phyloP scores from a whole-genome alignment of 208 protist species.

The Wallacemonas sp. region DNA sequence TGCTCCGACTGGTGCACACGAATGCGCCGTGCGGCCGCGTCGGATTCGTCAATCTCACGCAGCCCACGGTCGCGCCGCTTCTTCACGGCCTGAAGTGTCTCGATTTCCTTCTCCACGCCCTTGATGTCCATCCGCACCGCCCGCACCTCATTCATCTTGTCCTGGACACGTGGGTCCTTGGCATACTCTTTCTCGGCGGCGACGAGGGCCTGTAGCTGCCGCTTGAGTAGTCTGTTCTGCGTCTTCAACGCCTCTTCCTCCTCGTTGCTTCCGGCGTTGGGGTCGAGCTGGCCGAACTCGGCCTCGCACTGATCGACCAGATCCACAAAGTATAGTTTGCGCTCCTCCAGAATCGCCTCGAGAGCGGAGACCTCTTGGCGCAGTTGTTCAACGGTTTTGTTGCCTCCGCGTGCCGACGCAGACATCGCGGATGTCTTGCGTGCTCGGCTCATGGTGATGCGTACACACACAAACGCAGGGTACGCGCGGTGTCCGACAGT shows the following conservation, averaged over 20 bases:
- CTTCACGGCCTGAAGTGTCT: slow-evolving; percentile 54
- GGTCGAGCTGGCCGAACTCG: background rate
- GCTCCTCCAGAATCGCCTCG: slow-evolving; percentile 30
- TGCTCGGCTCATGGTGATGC: background rate
- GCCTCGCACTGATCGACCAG: slow-evolving; percentile 17
- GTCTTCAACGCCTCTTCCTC: slow-evolving; percentile 13
- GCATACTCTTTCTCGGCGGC: slow-evolving; percentile 27
- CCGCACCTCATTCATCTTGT: slow-evolving; percentile 62
- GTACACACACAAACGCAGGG: background rate
- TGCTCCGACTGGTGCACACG: slow-evolving; percentile 47
- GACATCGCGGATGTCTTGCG: background rate
- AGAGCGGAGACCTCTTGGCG: slow-evolving; percentile 24
- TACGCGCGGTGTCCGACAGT: background rate
- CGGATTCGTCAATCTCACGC: slow-evolving; percentile 36
- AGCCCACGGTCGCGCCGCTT: slow-evolving; percentile 47
- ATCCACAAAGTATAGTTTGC: slow-evolving; percentile 22
- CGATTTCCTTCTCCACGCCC: slow-evolving; percentile 53
- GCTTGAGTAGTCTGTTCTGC: slow-evolving; percentile 24
- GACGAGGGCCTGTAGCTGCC: slow-evolving; percentile 26
- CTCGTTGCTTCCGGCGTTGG: background rate
- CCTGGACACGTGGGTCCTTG: slow-evolving; percentile 51
- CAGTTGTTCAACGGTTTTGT: slow-evolving; percentile 23
- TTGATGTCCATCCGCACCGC: slow-evolving; percentile 48
- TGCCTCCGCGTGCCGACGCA: background rate
- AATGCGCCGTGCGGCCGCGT: slow-evolving; percentile 34